These are phyloP conservation scores for Lolium perenne DNA, from an alignment of 176 grass and related monocot species.

Conservation along the genomic window DNA sequence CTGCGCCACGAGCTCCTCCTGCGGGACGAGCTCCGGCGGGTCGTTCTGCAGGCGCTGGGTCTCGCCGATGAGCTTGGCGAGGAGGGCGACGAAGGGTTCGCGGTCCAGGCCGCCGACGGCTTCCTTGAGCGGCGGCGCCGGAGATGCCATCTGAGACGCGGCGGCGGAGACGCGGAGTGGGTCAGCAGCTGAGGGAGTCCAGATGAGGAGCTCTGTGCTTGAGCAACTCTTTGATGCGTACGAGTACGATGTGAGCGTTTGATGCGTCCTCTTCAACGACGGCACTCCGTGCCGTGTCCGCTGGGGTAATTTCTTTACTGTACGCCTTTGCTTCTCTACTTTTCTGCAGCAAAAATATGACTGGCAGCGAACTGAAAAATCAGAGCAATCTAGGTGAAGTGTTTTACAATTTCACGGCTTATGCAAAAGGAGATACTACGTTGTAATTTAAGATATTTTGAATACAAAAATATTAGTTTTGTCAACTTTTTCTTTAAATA, in stretches of 20 bases:
- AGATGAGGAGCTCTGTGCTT: conserved; percentile 5
- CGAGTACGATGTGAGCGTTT: not conserved
- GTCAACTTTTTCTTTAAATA: no score
- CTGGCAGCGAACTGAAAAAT: no score
- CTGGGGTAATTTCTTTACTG: not conserved
- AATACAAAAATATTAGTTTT: no score
- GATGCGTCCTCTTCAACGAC: not conserved
- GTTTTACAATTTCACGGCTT: no score
- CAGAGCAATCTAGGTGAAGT: no score
- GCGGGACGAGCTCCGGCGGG: conserved; percentile 67
- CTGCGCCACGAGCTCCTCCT: conserved; percentile 82
- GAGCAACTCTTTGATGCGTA: not conserved
- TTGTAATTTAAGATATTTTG: no score
- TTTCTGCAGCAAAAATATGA: no score
- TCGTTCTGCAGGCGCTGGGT: conserved; percentile 85
- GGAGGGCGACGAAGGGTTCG: conserved; percentile 71
- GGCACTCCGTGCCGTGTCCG: not conserved
- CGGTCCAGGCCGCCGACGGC: conserved; percentile 69
- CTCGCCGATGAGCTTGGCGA: conserved; percentile 83
- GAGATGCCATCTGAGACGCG: conserved; percentile 59
- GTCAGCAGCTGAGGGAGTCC: not conserved
- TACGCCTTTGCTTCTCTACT: not conserved
- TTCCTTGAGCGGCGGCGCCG: conserved; percentile 51
- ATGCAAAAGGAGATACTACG: no score
- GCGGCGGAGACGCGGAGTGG: not conserved